phyloP scores from a whole-genome alignment of 1,284 basidiomycete genomes.

The Tylopilus sp. region DNA sequence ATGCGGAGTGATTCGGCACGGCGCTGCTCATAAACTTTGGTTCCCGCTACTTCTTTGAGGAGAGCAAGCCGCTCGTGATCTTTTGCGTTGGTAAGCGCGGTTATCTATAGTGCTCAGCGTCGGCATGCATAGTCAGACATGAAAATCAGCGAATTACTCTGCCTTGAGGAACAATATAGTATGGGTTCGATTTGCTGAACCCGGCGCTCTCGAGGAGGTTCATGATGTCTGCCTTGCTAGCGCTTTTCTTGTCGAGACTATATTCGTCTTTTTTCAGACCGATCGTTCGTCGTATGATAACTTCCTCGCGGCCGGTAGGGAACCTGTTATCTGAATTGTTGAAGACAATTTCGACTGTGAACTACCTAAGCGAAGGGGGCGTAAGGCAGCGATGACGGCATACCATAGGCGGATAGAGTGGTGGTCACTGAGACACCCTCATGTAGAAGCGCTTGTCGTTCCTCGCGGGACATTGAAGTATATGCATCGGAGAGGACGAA shows the following conservation, averaged over 20 bases:
- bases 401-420: conserved; percentile 91
- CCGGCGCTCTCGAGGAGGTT: conserved; percentile 93
- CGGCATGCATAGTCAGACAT: background rate
- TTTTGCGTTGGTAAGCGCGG: conserved; percentile 94
- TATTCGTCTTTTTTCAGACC: conserved; percentile 99
- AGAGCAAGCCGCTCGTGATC: conserved; percentile 91
- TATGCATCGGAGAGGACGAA: conserved; percentile 98
- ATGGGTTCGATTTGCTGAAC: conserved; percentile 96
- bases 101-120: conserved; percentile 60
- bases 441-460: conserved; percentile 88
- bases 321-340: conserved; percentile 91
- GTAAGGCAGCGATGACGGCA: conserved; percentile 24
- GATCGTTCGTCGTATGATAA: conserved; percentile 88
- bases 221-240: conserved; percentile 97
- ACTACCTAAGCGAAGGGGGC: conserved; percentile 19
- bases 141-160: conserved; percentile 55
- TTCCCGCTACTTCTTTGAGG: conserved; percentile 97
- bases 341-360: conserved; percentile 75
- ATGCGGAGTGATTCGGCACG: conserved; percentile 90
- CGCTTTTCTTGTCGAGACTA: conserved; percentile 92
- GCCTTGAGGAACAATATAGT: conserved; percentile 99
- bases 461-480: conserved; percentile 91
- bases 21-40: conserved; percentile 96
- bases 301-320: conserved; percentile 81
- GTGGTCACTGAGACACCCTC: conserved; percentile 88